Base-by-base conservation (phyloP, 2,329 filamentous ascomycete genomes). In the Colletotrichum cordylinicola region DNA sequence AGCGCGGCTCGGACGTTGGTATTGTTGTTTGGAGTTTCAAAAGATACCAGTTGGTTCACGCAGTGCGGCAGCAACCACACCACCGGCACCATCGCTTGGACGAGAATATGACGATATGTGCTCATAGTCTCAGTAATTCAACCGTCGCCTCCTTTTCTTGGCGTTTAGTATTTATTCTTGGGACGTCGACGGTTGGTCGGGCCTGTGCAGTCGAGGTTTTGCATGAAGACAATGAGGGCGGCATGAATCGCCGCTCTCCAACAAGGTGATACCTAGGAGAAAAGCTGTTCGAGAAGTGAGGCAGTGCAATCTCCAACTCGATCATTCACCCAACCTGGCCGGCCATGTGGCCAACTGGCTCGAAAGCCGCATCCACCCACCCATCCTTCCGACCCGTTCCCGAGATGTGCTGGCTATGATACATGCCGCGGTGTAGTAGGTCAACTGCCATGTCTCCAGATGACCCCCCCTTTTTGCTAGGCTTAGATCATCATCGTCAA, bases 321-420 rank as follows among this genome's bases (percentile, higher is more conserved):
- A 66, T 31, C 39, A 31, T 39, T 39, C 48, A 60, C 29, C 9
- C 18, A 37, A 58, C 35, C 64, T 15, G 37, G 48, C 10, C 29
- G 33, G 18, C 33, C 71, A 73, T 73, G 71, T 73, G 71, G 71
- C 66, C 71, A 64, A 56, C 66, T 70, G 66, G 39, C 66, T 61
- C 24, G 27, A 52, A 52, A 21, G n/a, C n/a, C n/a, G 43, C 43
- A 48, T 60, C 39, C 70, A 62, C 8, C 31, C 31, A 62, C 24
- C 21, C 61, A 31, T 37, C 27, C 62, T 48, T 39, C 16, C 15
- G 35, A 27, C 61, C 35, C 61, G 61, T 65, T 31, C 24, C 37
- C 37, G 24, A 37, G 35, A 33, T 43, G 37, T 33, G 24, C 16
- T 48, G 62, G 43, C 62, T 21, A 31, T 3, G 62, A 37, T 21